Evolutionary conservation across 257 asterid species (phyloP), one percentile per base, ranked within the genome.

Genomic region (Craterostigma plantagineum): DNA sequence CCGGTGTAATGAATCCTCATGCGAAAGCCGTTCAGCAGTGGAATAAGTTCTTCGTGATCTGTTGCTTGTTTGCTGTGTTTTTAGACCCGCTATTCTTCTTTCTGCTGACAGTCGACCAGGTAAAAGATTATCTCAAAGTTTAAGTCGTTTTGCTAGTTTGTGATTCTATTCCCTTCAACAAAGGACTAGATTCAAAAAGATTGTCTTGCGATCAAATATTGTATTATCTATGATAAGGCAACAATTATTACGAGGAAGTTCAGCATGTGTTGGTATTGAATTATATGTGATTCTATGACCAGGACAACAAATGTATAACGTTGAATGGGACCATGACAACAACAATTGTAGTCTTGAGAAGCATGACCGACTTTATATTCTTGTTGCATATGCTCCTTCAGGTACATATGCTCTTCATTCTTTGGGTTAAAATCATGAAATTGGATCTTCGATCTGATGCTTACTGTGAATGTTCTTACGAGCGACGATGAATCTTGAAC

Each of bases 1-100:
- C 93, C 2, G 77, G 86, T 35, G 71, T 84, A 54, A 84, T 84
- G 76, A 84, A 84, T 65, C 92, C 93, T 57, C 95, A 84, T 58
- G 57, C 92, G 4, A 68, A 59, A 59, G 38, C 58, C 55, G 71
- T 84, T 43, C 95, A 71, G 48, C 58, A 47, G 64, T 84, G 93
- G 95, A 84, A 63, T 76, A 55, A 74, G 55, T 74, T 84, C 62
- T 84, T 84, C 17, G 79, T 60, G 15, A 59, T 74, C 43, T 69
- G 74, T 55, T 79, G 90, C 62, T 59, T 71, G 42, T 43, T 67
- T 53, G 92, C 93, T 15, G 64, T 75, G 46, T 80, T 76, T 59
- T 43, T 84, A 43, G 93, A 84, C 65, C 95, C 93, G 0, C 43
- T 79, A 18, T 84, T 84, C 81, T 79, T 84, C 62, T 74, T 84